Percentiles rank a stretch among this genome's conserved stretches.
phyloP scores from a whole-genome alignment of 345 rosid species.

The Rubroshorea leprosula region DNA sequence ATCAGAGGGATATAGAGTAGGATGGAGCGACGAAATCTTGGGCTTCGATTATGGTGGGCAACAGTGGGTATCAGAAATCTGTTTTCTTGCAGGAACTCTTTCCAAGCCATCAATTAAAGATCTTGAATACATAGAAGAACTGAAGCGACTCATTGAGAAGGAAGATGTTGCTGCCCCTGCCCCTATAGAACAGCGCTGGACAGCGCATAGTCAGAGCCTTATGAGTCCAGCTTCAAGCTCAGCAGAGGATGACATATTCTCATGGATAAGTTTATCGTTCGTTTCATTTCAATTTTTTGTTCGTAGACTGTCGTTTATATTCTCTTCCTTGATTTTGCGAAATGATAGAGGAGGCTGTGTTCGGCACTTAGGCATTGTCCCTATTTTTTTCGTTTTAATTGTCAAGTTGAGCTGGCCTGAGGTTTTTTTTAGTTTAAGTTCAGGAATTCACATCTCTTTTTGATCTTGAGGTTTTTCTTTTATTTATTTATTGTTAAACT shows the following conservation, averaged over 20 bases:
- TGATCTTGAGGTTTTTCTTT: too few relatives aligned
- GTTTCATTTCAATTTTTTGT: background rate
- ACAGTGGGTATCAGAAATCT: constrained; percentile 97
- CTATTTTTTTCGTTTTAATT: too few relatives aligned
- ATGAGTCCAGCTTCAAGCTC: constrained; percentile 90
- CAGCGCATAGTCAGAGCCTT: constrained; percentile 71
- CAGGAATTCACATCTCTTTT: too few relatives aligned
- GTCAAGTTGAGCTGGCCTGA: too few relatives aligned
- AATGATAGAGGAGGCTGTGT: background rate
- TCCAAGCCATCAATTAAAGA: constrained; percentile 86
- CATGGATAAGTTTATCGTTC: constrained; percentile 56
- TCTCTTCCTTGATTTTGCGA: background rate
- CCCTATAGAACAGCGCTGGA: constrained; percentile 98
- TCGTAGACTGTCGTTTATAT: background rate
- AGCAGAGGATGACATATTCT: constrained; percentile 69
- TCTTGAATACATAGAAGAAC: constrained; percentile 78
- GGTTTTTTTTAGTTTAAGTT: too few relatives aligned
- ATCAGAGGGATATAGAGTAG: constrained; percentile 92
- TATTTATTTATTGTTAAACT: too few relatives aligned
- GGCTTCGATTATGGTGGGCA: constrained; percentile 99
- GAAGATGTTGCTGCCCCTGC: constrained; percentile 78
- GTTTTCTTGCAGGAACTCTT: constrained; percentile 91
- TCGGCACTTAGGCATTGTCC: background rate
- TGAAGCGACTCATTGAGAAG: constrained; percentile 75
- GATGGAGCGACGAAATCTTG: constrained; percentile 95